Percentiles rank a stretch among this genome's conserved stretches.
phyloP scores from a whole-genome alignment of 177 flowering plant species.

The Vitis hybrid region DNA sequence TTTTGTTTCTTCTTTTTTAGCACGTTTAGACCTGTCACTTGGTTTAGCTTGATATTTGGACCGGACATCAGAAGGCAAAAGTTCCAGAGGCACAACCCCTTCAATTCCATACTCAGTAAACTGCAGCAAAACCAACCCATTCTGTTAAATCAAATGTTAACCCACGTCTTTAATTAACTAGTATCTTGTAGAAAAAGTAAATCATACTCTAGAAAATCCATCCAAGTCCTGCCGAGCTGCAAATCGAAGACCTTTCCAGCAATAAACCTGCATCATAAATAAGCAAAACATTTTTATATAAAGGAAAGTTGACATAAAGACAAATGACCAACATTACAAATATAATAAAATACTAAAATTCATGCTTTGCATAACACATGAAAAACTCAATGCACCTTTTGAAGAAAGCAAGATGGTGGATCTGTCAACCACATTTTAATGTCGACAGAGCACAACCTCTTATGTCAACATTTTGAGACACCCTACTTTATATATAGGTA shows the following conservation, averaged over 20 bases:
- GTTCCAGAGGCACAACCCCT: slow-evolving; percentile 92
- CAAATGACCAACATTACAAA: neutral
- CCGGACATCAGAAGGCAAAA: slow-evolving; percentile 75
- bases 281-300: slow-evolving; percentile 10
- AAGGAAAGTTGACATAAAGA: neutral
- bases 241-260: slow-evolving; percentile 97
- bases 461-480: too few species aligned
- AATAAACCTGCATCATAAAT: slow-evolving; percentile 71
- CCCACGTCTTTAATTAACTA: neutral
- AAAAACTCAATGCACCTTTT: neutral
- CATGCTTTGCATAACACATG: neutral
- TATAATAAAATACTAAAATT: neutral
- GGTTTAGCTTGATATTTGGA: slow-evolving; percentile 79
- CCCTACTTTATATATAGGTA: too few species aligned
- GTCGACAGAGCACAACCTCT: too few species aligned
- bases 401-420: neutral
- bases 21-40: slow-evolving; percentile 78
- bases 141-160: neutral
- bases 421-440: neutral
- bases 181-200: neutral
- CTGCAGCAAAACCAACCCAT: slow-evolving; percentile 41
- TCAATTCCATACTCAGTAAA: slow-evolving; percentile 89
- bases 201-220: slow-evolving; percentile 87
- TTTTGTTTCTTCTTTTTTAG: slow-evolving; percentile 82
- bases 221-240: slow-evolving; percentile 98